A percentile compares a stretch with the other conserved stretches of the same genome.
phyloP scores from a whole-genome alignment of 2,329 filamentous ascomycete genomes.

The Coniella vitis region DNA sequence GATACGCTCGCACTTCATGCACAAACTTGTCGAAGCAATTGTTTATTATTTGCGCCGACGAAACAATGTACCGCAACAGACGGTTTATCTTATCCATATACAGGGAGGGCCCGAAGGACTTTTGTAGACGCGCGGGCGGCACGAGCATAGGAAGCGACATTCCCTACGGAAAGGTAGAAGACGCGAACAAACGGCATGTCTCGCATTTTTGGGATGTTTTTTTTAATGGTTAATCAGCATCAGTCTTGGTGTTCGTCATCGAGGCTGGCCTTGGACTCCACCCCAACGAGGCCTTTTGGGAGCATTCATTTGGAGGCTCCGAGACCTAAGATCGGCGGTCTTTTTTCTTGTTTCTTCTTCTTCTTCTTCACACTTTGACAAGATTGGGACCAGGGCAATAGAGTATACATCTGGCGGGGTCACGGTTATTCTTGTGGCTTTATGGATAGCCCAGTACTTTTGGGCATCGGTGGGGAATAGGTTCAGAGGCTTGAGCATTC shows the following conservation, averaged over 20 bases:
- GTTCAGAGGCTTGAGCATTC: neutral
- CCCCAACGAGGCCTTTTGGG: neutral
- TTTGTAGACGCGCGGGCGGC: neutral
- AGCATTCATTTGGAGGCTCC: neutral
- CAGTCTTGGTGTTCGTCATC: neutral
- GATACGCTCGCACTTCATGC: neutral
- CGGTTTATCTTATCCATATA: neutral
- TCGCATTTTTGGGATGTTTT: neutral
- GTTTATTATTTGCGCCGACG: neutral
- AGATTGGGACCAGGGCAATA: neutral
- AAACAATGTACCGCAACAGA: neutral
- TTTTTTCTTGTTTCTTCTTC: neutral
- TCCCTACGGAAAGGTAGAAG: neutral
- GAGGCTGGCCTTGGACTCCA: constrained; percentile 12
- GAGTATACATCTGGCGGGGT: neutral
- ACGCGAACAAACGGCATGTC: neutral
- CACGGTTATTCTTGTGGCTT: neutral
- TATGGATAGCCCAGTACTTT: neutral
- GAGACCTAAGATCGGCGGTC: too few relatives aligned
- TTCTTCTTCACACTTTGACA: neutral
- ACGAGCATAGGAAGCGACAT: neutral
- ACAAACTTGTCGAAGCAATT: constrained; percentile 3
- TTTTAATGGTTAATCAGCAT: constrained; percentile 16
- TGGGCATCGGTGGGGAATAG: neutral
- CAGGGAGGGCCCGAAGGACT: neutral